Conservation (phyloP, 495 filamentous ascomycete species). For the Podospora pseudoanserina region DNA sequence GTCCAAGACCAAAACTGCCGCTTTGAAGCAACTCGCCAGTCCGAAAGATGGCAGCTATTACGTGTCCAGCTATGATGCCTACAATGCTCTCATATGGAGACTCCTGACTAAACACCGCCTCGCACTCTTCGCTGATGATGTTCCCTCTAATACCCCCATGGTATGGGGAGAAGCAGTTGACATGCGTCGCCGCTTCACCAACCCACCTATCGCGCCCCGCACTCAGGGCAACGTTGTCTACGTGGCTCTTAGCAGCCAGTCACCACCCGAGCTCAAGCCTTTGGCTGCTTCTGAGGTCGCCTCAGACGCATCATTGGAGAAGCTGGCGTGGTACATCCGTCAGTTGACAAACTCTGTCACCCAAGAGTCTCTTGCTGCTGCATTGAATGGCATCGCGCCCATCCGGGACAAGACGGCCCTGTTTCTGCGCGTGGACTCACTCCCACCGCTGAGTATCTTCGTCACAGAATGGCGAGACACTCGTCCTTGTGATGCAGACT, state of each 20-base stretch:
- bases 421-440: conserved; percentile 29
- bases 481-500: conserved; percentile 26
- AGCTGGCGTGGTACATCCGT: conserved; percentile 40
- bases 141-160: conserved; percentile 20
- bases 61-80: conserved; percentile 47
- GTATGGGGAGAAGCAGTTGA: conserved; percentile 37
- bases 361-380: conserved; percentile 28
- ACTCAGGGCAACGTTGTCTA: conserved; percentile 39
- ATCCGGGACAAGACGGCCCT: conserved; percentile 39
- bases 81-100: conserved; percentile 40
- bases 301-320: conserved; percentile 34
- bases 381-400: conserved; percentile 32
- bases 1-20: conserved; percentile 41
- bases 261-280: conserved; percentile 14
- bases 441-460: conserved; percentile 28
- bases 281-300: conserved; percentile 35
- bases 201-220: conserved; percentile 29
- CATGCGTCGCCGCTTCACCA: conserved; percentile 36
- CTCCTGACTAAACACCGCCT: conserved; percentile 34
- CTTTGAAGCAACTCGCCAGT: conserved; percentile 37
- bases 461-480: conserved; percentile 36
- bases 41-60: conserved; percentile 23
- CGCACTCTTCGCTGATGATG: conserved; percentile 26
- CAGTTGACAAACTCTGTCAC: conserved; percentile 36
- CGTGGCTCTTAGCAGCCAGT: conserved; percentile 23